These are phyloP conservation scores for Suillus paluster DNA, from an alignment of 768 basidiomycete species.

Conservation along the genomic window DNA sequence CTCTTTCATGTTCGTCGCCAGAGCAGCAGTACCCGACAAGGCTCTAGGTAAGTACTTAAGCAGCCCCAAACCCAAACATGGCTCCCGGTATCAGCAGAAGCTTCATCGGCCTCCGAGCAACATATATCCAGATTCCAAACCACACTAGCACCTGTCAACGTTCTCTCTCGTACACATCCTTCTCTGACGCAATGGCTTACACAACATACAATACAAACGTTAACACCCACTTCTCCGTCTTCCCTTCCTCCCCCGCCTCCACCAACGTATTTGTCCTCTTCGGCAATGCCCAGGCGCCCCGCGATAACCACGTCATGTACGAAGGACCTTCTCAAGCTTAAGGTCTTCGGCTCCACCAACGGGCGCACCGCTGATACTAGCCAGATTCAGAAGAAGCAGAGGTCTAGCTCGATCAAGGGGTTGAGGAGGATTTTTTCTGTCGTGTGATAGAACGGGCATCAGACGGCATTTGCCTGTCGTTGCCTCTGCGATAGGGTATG, in stretches of 20 bases:
- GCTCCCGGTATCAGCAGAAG: conserved; percentile 3
- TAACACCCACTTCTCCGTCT: conserved; percentile 27
- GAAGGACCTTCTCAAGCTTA: conserved; percentile 45
- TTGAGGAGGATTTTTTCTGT: conserved; percentile 17
- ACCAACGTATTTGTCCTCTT: conserved; percentile 42
- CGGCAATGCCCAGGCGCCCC: conserved; percentile 39
- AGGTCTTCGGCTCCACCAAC: conserved; percentile 21
- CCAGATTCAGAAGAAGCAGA: conserved; percentile 16
- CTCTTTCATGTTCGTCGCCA: conserved; percentile 8
- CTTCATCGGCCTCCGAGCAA: conserved; percentile 7
- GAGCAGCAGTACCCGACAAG: conserved; percentile 7
- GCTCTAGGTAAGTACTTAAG: conserved; percentile 17
- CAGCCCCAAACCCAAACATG: conserved; percentile 5
- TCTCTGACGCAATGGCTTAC: conserved; percentile 33
- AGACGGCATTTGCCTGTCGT: background rate
- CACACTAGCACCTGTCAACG: conserved; percentile 3
- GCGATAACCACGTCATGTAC: conserved; percentile 44
- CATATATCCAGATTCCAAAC: conserved; percentile 2
- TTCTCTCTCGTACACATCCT: conserved; percentile 1
- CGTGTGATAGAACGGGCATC: background rate
- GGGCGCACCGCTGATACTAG: conserved; percentile 9
- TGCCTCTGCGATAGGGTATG: no score
- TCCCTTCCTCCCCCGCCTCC: conserved; percentile 32
- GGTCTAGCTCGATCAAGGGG: conserved; percentile 10
- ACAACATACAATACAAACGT: conserved; percentile 19